Conservation (phyloP, 75 land plant genomes). For the Sequoiadendron giganteum region DNA sequence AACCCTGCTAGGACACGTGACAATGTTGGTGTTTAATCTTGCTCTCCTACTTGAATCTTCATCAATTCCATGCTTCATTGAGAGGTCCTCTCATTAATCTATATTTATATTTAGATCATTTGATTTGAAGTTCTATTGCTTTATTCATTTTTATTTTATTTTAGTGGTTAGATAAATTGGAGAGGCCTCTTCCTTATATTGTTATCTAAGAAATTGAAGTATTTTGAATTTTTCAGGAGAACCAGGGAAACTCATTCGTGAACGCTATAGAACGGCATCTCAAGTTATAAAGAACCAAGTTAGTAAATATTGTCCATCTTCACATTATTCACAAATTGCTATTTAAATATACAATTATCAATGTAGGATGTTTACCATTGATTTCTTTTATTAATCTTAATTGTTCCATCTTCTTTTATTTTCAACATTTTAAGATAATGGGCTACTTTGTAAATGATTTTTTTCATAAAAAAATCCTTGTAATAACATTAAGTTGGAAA, state of each 20-base stretch:
- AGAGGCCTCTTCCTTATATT: not conserved
- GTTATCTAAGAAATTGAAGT: not conserved
- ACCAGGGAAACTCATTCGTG: constrained; percentile 88
- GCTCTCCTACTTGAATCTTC: not conserved
- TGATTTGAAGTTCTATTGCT: not conserved
- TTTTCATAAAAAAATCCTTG: not conserved
- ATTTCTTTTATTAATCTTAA: not conserved
- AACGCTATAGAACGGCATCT: constrained; percentile 88
- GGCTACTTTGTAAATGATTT: not conserved
- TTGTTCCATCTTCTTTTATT: not conserved
- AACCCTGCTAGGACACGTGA: not conserved
- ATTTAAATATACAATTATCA: not conserved
- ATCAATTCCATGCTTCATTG: not conserved
- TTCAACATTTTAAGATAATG: not conserved
- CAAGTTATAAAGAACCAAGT: constrained; percentile 92
- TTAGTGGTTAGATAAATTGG: not conserved
- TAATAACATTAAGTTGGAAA: not conserved
- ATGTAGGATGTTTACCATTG: not conserved
- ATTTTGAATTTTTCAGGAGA: constrained; percentile 52
- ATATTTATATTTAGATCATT: not conserved
- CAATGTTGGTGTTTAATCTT: not conserved
- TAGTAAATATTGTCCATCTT: constrained; percentile 27
- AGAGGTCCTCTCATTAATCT: not conserved
- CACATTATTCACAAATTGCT: not conserved
- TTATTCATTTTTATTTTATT: not conserved